Percentiles rank a stretch among this genome's conserved stretches.
Conservation (phyloP, 371 early-diverging fungal species). For the Paraphysoderma sedebokerense region DNA sequence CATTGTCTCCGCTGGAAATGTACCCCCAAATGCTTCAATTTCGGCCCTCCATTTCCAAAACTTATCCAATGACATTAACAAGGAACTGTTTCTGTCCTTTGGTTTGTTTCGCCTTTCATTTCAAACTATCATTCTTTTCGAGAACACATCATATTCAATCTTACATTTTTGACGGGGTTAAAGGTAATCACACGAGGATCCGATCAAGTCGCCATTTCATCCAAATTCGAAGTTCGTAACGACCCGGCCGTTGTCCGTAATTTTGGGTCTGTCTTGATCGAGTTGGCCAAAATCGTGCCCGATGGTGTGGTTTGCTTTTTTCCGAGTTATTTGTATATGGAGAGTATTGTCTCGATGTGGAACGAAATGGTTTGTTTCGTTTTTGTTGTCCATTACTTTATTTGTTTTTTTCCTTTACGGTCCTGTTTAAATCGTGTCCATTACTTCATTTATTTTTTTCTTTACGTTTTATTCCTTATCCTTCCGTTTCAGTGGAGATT, state of each 20-base stretch:
- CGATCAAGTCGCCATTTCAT: slow-evolving; percentile 92
- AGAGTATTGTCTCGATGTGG: slow-evolving; percentile 97
- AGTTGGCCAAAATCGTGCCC: slow-evolving; percentile 86
- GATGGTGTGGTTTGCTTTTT: slow-evolving; percentile 99
- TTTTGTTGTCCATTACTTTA: neutral
- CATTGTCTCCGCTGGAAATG: slow-evolving; percentile 96
- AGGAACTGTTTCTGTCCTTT: slow-evolving; percentile 91
- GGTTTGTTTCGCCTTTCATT: slow-evolving; percentile 19
- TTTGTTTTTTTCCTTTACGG: too few relatives aligned
- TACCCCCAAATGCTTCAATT: slow-evolving; percentile 97
- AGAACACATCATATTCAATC: neutral
- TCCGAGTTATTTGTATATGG: slow-evolving; percentile 98
- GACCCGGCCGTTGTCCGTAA: slow-evolving; percentile 98
- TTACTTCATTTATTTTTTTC: neutral
- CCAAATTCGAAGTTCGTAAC: slow-evolving; percentile 93
- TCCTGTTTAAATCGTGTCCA: too few relatives aligned
- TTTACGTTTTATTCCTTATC: too few relatives aligned
- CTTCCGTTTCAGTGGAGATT: too few relatives aligned
- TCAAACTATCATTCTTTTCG: neutral
- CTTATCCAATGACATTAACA: slow-evolving; percentile 86
- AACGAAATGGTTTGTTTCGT: slow-evolving; percentile 53
- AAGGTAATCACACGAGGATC: slow-evolving; percentile 87
- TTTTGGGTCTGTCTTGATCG: slow-evolving; percentile 94
- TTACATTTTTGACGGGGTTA: neutral
- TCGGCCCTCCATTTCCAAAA: slow-evolving; percentile 59